Conservation (phyloP, 202 grass and related monocot genomes). For the Brachypodium distachyon region DNA sequence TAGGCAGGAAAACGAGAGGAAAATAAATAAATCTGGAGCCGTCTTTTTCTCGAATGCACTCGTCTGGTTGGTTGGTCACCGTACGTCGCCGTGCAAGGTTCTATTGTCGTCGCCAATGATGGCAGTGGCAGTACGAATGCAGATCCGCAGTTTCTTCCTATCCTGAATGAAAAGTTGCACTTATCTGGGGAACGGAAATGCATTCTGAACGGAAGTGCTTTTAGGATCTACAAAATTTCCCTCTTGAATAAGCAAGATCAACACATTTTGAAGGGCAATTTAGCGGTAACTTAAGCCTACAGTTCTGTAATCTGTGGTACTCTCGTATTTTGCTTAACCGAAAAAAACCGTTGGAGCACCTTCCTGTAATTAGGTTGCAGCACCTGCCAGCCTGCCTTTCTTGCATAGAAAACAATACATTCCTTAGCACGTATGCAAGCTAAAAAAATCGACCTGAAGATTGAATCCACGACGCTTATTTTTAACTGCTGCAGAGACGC, state of each 20-base stretch:
- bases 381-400: neutral
- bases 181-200: neutral
- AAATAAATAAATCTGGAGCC: neutral
- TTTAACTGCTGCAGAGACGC: constrained; percentile 46
- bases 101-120: neutral
- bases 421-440: neutral
- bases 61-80: neutral
- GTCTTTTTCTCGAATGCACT: neutral
- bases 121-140: neutral
- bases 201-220: no score
- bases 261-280: neutral
- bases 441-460: neutral
- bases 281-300: no score
- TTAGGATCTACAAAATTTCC: no score
- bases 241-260: constrained; percentile 6
- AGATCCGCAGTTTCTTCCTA: neutral
- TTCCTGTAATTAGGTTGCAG: neutral
- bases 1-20: no score
- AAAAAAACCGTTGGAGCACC: no score
- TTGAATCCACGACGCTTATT: neutral
- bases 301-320: neutral
- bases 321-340: neutral
- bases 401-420: neutral
- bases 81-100: neutral
- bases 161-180: neutral